These are phyloP conservation scores for Amanita brunnescens DNA, from an alignment of 768 basidiomycete genomes.

Conservation along the genomic window DNA sequence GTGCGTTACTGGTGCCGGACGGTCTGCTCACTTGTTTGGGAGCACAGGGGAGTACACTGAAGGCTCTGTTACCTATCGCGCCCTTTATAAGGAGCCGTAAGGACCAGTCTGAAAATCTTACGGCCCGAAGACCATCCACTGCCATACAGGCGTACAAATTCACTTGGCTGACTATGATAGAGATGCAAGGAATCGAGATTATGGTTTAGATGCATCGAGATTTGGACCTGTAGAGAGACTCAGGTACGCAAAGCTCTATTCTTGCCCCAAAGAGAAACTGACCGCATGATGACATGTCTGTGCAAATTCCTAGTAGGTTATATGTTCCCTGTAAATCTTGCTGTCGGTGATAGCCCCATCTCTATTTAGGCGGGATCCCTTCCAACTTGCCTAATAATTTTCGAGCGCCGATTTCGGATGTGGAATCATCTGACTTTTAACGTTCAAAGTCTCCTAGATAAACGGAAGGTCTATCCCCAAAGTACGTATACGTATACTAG, in stretches of 20 bases:
- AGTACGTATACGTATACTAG: background rate
- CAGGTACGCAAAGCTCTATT: background rate
- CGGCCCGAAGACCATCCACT: slow-evolving; percentile 3
- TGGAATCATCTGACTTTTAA: background rate
- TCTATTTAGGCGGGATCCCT: background rate
- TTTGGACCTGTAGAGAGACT: background rate
- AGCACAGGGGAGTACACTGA: background rate
- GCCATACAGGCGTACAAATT: background rate
- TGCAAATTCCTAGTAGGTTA: background rate
- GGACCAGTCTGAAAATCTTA: background rate
- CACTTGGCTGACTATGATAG: background rate
- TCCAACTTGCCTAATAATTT: background rate
- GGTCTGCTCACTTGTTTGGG: background rate
- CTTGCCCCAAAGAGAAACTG: background rate
- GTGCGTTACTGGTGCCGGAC: background rate
- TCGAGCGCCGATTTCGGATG: too few species aligned
- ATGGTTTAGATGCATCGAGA: background rate
- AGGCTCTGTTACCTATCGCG: background rate
- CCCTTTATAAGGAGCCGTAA: background rate
- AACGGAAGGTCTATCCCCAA: background rate
- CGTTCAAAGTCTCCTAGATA: background rate
- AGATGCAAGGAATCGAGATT: background rate
- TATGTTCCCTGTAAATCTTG: background rate
- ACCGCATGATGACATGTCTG: background rate
- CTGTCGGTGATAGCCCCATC: background rate